These are phyloP conservation scores for Stygiomarasmius scandens DNA, from an alignment of 1,284 basidiomycete genomes.

Conservation along the genomic window DNA sequence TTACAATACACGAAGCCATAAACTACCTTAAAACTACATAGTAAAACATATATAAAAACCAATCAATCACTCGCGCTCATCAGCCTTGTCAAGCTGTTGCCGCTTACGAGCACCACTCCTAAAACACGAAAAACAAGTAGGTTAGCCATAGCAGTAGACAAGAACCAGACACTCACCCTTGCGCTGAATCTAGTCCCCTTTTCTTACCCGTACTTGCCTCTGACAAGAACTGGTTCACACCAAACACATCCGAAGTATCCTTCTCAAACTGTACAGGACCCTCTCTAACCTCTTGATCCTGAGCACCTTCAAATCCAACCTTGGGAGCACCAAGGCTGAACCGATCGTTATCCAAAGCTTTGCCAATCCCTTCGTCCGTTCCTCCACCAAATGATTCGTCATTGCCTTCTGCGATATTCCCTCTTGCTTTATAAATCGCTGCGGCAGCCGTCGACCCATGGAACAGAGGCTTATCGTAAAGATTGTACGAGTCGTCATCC, in stretches of 20 bases:
- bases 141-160: constrained; percentile 5
- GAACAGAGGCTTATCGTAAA: constrained; percentile 96
- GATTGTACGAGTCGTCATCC: constrained; percentile 90
- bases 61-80: constrained; percentile 48
- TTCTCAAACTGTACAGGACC: constrained; percentile 99
- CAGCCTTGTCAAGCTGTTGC: constrained; percentile 70
- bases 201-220: constrained; percentile 95
- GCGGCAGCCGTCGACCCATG: constrained; percentile 94
- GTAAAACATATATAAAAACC: not conserved
- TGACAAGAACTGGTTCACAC: constrained; percentile 95
- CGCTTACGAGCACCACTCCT: constrained; percentile 67
- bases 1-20: not conserved
- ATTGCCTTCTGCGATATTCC: constrained; percentile 81
- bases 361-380: constrained; percentile 90
- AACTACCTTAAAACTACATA: constrained; percentile 3
- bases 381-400: constrained; percentile 93
- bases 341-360: constrained; percentile 90
- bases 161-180: constrained; percentile 53
- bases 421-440: constrained; percentile 95
- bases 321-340: constrained; percentile 89
- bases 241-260: constrained; percentile 96
- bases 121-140: constrained; percentile 19
- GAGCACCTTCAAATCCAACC: constrained; percentile 88
- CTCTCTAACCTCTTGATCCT: constrained; percentile 80
- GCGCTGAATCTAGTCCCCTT: constrained; percentile 81